A percentile compares a stretch with the other conserved stretches of the same genome.
Evolutionary conservation across 116 monocot genomes (phyloP).

Genomic region (Posidonia oceanica): DNA sequence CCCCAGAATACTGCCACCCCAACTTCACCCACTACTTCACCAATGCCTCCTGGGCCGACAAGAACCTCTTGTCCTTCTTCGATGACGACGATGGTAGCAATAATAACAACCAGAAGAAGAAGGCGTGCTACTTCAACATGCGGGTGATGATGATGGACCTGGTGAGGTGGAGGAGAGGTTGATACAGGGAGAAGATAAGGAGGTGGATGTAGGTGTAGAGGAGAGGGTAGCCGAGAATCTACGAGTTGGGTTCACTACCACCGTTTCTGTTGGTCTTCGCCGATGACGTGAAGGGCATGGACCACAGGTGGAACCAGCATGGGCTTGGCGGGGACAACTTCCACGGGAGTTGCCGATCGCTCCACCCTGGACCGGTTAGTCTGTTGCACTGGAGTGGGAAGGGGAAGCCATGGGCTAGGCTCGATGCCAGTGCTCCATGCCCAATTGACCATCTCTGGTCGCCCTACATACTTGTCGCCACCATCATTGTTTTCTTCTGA

Average conservation of each 20-base stretch:
- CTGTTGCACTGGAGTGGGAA: slow-evolving; percentile 69
- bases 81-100: no score
- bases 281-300: slow-evolving; percentile 36
- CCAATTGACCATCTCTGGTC: slow-evolving; percentile 45
- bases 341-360: slow-evolving; percentile 30
- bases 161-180: no score
- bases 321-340: slow-evolving; percentile 57
- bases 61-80: no score
- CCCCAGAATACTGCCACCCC: neutral
- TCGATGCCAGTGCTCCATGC: slow-evolving; percentile 36
- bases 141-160: no score
- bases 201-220: slow-evolving; percentile 55
- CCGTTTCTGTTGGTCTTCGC: slow-evolving; percentile 54
- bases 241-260: slow-evolving; percentile 53
- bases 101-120: slow-evolving; percentile 3
- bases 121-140: no score
- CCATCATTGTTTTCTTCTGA: no score
- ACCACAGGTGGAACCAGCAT: no score
- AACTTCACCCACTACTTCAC: no score
- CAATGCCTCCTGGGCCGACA: no score
- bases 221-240: slow-evolving; percentile 35
- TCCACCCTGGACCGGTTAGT: slow-evolving; percentile 61
- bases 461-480: no score
- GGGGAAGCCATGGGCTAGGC: slow-evolving; percentile 50
- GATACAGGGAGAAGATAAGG: slow-evolving; percentile 3